Percentiles rank a stretch among this genome's conserved stretches.
Evolutionary conservation across 1,284 basidiomycete species (phyloP).

Genomic region (Malassezia caprae): DNA sequence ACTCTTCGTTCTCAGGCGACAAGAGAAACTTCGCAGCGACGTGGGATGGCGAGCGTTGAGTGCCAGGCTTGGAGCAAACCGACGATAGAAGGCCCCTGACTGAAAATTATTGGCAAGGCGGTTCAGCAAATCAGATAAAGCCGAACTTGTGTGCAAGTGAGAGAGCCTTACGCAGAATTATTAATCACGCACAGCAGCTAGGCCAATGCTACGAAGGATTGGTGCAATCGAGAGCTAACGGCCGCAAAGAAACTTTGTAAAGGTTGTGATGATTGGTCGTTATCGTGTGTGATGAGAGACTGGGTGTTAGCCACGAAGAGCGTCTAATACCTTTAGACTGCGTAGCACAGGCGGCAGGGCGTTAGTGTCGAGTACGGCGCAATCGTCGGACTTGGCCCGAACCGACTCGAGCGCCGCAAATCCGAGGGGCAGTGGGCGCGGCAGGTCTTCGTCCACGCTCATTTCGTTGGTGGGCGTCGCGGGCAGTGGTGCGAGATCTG

Average conservation of each 20-base stretch:
- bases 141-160: neutral
- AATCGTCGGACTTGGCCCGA: neutral
- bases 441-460: neutral
- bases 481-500: neutral
- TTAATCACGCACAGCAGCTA: neutral
- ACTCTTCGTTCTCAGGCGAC: constrained; percentile 10
- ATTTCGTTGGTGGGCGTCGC: neutral
- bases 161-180: neutral
- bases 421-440: neutral
- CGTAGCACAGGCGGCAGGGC: neutral
- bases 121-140: neutral
- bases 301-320: neutral
- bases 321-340: neutral
- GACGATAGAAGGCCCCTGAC: neutral
- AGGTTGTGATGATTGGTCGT: neutral
- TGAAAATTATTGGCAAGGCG: neutral
- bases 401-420: neutral
- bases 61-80: neutral
- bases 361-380: neutral
- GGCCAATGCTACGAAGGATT: neutral
- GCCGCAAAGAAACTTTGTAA: neutral
- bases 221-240: neutral
- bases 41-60: neutral
- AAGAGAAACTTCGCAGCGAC: constrained; percentile 1
- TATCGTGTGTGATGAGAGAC: neutral